Percentiles rank a stretch among this genome's conserved stretches.
Evolutionary conservation across 1,139 yeast species (phyloP).

Genomic region (Spathaspora sp.): DNA sequence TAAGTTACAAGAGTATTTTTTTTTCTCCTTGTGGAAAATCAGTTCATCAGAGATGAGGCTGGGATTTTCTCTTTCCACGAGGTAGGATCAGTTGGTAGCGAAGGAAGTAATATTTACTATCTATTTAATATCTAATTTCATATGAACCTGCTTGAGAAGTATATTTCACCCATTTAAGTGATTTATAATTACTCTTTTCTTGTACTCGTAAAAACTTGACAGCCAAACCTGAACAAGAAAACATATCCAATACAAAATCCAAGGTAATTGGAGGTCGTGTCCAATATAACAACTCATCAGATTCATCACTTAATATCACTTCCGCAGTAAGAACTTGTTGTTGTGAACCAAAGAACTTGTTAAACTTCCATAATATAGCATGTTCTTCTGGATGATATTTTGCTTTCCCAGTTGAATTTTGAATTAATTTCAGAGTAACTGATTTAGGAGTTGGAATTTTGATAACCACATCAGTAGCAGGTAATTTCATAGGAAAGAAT

Average conservation of each 20-base stretch:
- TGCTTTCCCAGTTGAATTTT: slow-evolving; percentile 63
- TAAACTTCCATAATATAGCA: slow-evolving; percentile 67
- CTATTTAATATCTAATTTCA: slow-evolving; percentile 60
- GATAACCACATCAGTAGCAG: slow-evolving; percentile 65
- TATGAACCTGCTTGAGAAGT: slow-evolving; percentile 73
- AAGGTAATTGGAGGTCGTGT: slow-evolving; percentile 76
- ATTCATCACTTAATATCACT: slow-evolving; percentile 32
- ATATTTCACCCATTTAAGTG: slow-evolving; percentile 89
- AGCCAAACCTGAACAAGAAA: slow-evolving; percentile 72
- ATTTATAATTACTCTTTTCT: slow-evolving; percentile 64
- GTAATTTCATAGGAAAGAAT: slow-evolving; percentile 56
- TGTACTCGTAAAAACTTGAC: slow-evolving; percentile 72
- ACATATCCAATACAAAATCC: slow-evolving; percentile 71
- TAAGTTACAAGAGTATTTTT: background rate
- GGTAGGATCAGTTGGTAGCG: background rate
- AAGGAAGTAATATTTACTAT: background rate
- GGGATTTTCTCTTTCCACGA: background rate
- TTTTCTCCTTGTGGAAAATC: background rate
- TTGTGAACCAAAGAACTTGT: slow-evolving; percentile 65
- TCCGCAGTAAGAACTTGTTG: slow-evolving; percentile 58
- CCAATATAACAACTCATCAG: slow-evolving; percentile 42
- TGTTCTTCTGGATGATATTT: slow-evolving; percentile 69
- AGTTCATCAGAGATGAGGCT: background rate
- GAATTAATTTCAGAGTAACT: slow-evolving; percentile 49
- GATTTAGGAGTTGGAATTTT: slow-evolving; percentile 73